Base-by-base conservation (phyloP, 2,329 filamentous ascomycete species). In the Aureobasidium subglaciale region DNA sequence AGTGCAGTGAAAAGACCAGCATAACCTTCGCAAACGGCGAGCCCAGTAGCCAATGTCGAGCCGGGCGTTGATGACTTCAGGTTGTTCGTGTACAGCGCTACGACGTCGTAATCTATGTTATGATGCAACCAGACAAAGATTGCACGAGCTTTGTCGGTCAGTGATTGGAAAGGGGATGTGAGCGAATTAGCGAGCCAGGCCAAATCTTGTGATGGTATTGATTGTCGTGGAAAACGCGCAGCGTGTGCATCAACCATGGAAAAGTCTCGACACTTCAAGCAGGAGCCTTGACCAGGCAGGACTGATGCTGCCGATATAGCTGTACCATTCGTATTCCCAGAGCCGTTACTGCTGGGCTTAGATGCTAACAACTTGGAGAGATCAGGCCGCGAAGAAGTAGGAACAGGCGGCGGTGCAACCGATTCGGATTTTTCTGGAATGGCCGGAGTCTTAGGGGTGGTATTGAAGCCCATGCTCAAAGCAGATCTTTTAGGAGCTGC, bases 71-170 rank as follows among this genome's bases (percentile, higher is more conserved):
- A 84, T 7, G 80, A 76, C 59, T 83, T 78, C 29, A 95, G 75
- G 37, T 75, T 82, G 43, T 76, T 83, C 56, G 78, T 81, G 66
- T 95, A 95, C 73, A 96, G 95, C 22, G 85, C 80, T 24, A 82
- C 78, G 0, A 84, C 83, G 67, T 97, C 89, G 68, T 97, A 99
- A 43, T 78, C 79, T 57, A 99, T 85, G 64, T 97, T 97, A 70
- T 97, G 85, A 71, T 97, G 92, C 37, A 91, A 83, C 93, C 93
- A 99, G 1, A 88, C 89, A 68, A 97, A 97, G 58, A 99, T 88
- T 2, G 84, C 90, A 25, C 93, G 81, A 2, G 93, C 92, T 73
- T 96, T 96, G 70, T 97, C 92, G 0, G 92, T 96, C 1, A 86
- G 92, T 0, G 89, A 96, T 1, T 83, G 72, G 66, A 97, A 96